Conservation (phyloP, 176 grass and related monocot genomes). For the Phoenix dactylifera region DNA sequence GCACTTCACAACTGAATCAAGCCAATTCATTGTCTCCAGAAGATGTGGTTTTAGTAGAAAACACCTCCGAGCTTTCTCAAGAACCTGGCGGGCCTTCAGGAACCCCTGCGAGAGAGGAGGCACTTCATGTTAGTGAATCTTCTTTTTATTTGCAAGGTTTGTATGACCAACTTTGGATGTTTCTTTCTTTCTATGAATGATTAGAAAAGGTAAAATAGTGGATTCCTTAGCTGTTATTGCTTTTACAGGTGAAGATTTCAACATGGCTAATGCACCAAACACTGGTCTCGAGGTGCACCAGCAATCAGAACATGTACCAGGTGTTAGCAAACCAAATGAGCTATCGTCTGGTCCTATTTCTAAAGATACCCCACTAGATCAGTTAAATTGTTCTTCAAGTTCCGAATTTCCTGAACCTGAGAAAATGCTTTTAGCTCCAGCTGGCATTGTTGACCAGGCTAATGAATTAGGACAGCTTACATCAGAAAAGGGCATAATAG, state of each 20-base stretch:
- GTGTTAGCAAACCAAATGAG: slow-evolving; percentile 30
- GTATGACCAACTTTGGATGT: neutral
- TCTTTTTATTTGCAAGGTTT: slow-evolving; percentile 39
- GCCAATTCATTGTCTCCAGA: slow-evolving; percentile 16
- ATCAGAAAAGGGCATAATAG: slow-evolving; percentile 63
- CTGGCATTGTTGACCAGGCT: slow-evolving; percentile 28
- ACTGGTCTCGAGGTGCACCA: slow-evolving; percentile 28
- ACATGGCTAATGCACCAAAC: slow-evolving; percentile 19
- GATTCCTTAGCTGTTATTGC: slow-evolving; percentile 1
- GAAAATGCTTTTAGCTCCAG: slow-evolving; percentile 66
- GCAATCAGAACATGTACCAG: slow-evolving; percentile 27
- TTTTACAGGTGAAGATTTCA: slow-evolving; percentile 28
- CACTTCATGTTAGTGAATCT: slow-evolving; percentile 21
- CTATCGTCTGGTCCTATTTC: neutral
- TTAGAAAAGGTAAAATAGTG: neutral
- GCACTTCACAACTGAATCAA: neutral
- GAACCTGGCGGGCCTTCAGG: slow-evolving; percentile 20
- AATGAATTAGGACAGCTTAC: slow-evolving; percentile 79
- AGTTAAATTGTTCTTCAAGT: slow-evolving; percentile 10
- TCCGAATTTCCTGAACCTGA: slow-evolving; percentile 65
- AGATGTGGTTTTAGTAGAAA: slow-evolving; percentile 24
- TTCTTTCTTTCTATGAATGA: neutral
- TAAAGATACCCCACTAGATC: neutral
- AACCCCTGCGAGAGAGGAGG: slow-evolving; percentile 4
- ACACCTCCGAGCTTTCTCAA: slow-evolving; percentile 23